Evolutionary conservation across 164 flowering plant genomes (phyloP).

Genomic region (Taxillus chinensis): DNA sequence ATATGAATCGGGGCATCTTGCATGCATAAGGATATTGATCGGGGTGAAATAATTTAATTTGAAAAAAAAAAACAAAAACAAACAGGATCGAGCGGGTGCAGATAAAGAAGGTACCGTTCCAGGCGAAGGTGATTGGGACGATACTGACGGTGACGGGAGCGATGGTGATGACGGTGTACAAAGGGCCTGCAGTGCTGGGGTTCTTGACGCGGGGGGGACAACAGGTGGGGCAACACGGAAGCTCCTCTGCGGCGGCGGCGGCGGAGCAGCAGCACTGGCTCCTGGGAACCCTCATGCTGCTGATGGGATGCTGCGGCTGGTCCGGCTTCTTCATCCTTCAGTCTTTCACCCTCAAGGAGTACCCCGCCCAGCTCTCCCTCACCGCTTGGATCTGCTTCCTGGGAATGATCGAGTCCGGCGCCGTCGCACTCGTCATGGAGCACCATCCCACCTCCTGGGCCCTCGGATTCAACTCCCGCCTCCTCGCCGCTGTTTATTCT

Average conservation of each 20-base stretch:
- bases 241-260: neutral
- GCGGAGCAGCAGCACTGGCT: constrained; percentile 23
- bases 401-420: constrained; percentile 29
- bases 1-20: no score
- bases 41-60: no score
- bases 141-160: constrained; percentile 35
- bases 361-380: constrained; percentile 43
- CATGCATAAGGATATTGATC: neutral
- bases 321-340: constrained; percentile 32
- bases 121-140: constrained; percentile 40
- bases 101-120: constrained; percentile 20
- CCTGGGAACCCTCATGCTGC: constrained; percentile 29
- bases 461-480: constrained; percentile 37
- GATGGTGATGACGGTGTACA: constrained; percentile 36
- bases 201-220: constrained; percentile 9
- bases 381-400: constrained; percentile 37
- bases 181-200: constrained; percentile 29
- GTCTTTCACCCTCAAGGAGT: constrained; percentile 38
- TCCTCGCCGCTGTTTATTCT: constrained; percentile 35
- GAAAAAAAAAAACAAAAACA: no score
- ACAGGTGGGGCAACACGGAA: constrained; percentile 2
- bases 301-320: constrained; percentile 29
- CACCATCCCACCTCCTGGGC: constrained; percentile 31
- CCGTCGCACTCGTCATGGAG: constrained; percentile 29
- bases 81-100: constrained; percentile 30